Base-by-base conservation (phyloP, 306 rosid genomes). In the Cicer arietinum region DNA sequence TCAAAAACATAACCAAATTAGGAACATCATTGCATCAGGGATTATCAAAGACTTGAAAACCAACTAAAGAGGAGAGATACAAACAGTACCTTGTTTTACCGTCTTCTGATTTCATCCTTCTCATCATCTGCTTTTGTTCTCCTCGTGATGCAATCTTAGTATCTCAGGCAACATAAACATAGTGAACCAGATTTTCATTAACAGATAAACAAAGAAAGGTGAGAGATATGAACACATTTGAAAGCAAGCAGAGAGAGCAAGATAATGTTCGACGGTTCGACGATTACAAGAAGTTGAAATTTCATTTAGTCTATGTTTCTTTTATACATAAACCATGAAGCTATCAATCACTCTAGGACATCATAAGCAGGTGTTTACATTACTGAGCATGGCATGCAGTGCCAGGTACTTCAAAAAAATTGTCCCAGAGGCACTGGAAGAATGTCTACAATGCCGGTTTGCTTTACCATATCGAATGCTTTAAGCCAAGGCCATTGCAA, bases 401-500 rank as follows among this genome's bases (percentile, higher is more conserved):
- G 40, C 67, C 82, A 51, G 60, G 77, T 78, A 80, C 85, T 72
- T 13, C 72, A 48, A 75, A 79, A 82, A 82, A 82, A 44, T 42
- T 79, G 83, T 82, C 84, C 85, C 16, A 71, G 80, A 82, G 71
- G 84, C 82, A 74, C 73, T 71, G 68, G 77, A 78, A 84, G 81
- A 78, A 25, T 69, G 56, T 83, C 52, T 13, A 47, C 22, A 68
- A 74, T 42, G 52, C 53, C 41, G 42, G 16, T 73, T 64, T 59
- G 10, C 54, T 79, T 84, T 84, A 95, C 97, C 88, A 90, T 25
- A 86, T 86, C 9, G 97, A 88, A 71, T 89, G 98, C 84, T 85
- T 90, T 47, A 95, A 74, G 79, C 99, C 99, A 20, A 95, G 96
- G 73, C 99, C 99, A 75, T 92, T 95, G 80, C 99, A 95, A 1